Percentiles rank a stretch among this genome's conserved stretches.
Conservation (phyloP, 495 filamentous ascomycete species). For the Wilcoxina mikolae region DNA sequence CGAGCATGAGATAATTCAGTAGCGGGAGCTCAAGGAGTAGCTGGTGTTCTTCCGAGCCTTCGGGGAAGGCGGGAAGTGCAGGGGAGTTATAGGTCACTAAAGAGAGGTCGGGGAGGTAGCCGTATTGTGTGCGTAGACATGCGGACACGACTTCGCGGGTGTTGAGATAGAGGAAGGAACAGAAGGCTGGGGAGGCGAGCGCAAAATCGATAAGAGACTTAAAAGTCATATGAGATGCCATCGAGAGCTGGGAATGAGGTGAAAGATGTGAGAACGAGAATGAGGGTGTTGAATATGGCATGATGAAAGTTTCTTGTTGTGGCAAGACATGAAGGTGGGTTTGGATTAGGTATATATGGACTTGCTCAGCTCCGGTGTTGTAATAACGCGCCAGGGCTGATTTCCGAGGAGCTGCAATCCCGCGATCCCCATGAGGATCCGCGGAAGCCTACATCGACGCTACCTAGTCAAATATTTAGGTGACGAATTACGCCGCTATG, state of each 20-base stretch:
- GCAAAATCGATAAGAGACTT: conserved; percentile 18
- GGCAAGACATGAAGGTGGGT: not conserved
- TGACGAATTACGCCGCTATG: too few species aligned
- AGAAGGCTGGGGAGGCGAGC: conserved; percentile 13
- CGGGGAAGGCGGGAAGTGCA: not conserved
- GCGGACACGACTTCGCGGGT: conserved; percentile 9
- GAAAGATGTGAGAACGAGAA: conserved; percentile 20
- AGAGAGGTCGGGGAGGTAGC: conserved; percentile 7
- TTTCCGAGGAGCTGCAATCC: not conserved
- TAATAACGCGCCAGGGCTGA: not conserved
- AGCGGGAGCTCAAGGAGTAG: conserved; percentile 12
- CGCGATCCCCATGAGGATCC: not conserved
- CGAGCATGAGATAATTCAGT: conserved; percentile 11
- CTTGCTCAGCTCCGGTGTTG: not conserved
- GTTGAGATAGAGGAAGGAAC: conserved; percentile 9
- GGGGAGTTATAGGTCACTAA: conserved; percentile 1
- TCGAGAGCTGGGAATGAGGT: conserved; percentile 12
- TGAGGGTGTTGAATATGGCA: conserved; percentile 1
- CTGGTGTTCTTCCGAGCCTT: not conserved
- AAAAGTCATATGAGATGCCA: conserved; percentile 19
- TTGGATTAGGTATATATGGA: not conserved
- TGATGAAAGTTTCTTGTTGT: not conserved
- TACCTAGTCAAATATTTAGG: not conserved
- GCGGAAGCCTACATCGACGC: not conserved
- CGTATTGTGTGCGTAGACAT: conserved; percentile 16